A percentile compares a stretch with the other conserved stretches of the same genome.
phyloP scores from a whole-genome alignment of 306 rosid species.

The Dicorynia guianensis region DNA sequence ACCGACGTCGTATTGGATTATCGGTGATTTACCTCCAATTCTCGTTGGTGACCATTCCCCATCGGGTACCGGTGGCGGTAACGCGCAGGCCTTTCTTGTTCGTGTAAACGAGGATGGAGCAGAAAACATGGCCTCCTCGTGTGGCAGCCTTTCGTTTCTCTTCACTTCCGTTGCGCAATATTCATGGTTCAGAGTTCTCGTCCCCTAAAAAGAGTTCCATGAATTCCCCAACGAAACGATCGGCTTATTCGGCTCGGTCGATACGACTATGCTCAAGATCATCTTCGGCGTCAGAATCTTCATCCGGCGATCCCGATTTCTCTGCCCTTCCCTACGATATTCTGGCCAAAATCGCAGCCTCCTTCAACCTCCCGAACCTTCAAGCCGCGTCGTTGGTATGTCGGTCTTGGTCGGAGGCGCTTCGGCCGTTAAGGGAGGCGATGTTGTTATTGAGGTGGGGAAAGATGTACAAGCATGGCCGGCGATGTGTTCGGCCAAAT shows the following conservation, averaged over 20 bases:
- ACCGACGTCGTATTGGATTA: too few relatives aligned
- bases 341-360: constrained; percentile 57
- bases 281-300: constrained; percentile 2
- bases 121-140: constrained; percentile 59
- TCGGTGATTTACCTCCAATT: too few relatives aligned
- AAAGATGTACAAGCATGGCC: constrained; percentile 85
- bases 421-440: constrained; percentile 74
- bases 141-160: constrained; percentile 58
- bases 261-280: constrained; percentile 21
- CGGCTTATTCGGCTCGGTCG: constrained; percentile 29
- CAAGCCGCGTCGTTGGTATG: constrained; percentile 74
- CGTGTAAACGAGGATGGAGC: constrained; percentile 46
- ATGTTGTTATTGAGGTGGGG: constrained; percentile 73
- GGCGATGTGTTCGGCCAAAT: constrained; percentile 55
- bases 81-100: too few relatives aligned
- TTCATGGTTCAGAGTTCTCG: neutral
- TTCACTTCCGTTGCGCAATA: constrained; percentile 43
- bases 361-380: constrained; percentile 66
- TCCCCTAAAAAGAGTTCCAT: neutral
- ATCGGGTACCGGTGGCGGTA: too few relatives aligned
- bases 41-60: too few relatives aligned
- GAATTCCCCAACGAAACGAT: neutral
- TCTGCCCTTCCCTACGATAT: constrained; percentile 77
- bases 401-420: constrained; percentile 79
- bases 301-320: constrained; percentile 47